These are phyloP conservation scores for Grosmannia clavigera DNA, from an alignment of 2,329 filamentous ascomycete genomes.

Conservation along the genomic window DNA sequence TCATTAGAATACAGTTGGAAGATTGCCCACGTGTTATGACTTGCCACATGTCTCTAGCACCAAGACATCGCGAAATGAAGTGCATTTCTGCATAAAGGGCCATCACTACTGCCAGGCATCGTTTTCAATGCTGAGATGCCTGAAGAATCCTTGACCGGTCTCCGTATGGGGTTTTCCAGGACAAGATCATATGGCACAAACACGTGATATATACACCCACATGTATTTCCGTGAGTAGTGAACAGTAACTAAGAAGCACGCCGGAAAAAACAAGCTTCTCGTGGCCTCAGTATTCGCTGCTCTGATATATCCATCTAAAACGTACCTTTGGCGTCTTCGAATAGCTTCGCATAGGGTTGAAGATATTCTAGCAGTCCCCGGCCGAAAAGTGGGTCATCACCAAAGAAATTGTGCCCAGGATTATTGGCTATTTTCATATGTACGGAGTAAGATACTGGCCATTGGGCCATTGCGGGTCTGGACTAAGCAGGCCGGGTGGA, in stretches of 20 bases:
- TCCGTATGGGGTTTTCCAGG: not conserved
- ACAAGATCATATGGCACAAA: not conserved
- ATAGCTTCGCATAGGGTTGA: not conserved
- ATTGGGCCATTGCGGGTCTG: not conserved
- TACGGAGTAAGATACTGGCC: not conserved
- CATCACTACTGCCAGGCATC: not conserved
- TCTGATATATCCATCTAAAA: not conserved
- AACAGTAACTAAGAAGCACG: not conserved
- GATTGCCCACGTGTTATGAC: no score
- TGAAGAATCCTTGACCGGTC: not conserved
- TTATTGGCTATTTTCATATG: not conserved
- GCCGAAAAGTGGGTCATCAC: not conserved
- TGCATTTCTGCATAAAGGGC: no score
- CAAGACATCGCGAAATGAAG: no score
- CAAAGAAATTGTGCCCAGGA: not conserved
- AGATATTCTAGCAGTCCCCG: not conserved
- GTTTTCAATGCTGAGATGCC: not conserved
- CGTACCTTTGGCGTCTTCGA: not conserved
- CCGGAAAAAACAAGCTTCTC: no score
- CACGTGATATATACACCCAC: not conserved
- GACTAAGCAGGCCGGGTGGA: conserved; percentile 2
- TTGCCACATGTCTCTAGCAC: no score
- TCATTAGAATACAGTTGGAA: no score
- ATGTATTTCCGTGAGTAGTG: not conserved
- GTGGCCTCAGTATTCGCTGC: no score